Evolutionary conservation across 768 basidiomycete genomes (phyloP), one percentile per base, ranked within the genome.

Genomic region (Aureoboletus auriporus): DNA sequence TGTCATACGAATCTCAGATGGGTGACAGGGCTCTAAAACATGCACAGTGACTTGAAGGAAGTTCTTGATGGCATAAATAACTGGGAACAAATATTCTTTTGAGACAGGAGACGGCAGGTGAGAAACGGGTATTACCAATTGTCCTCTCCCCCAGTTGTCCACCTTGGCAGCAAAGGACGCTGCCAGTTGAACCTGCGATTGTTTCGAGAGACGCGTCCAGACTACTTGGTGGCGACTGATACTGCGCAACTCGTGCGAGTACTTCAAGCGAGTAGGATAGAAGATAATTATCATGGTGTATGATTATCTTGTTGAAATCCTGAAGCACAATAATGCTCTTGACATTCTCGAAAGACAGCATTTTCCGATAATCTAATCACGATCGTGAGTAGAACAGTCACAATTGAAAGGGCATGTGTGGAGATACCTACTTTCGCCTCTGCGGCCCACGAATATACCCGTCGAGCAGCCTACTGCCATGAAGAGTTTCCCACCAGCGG

Each of bases 261-360:
- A 82, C 62, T 49, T 89, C 86, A 8, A 91, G 72, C 1, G 86
- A 83, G 59, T 87, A 92, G 0, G 85, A 76, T 17, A 78, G 53
- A 4, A 93, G 66, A 1, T 74, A 71, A 9, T 65, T 68, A 44
- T 86, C 83, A 12, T 74, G 71, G 34, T 85, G 82, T 3, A 92
- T 71, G 34, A 92, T 63, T 47, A 93, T 75, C 56, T 80, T 84
- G 62, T 86, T 82, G 62, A 79, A 83, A 0, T 71, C 65, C 51
- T 77, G 78, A 14, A 91, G 64, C 0, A 80, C 80, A 7, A 79
- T 71, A 31, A 93, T 71, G 12, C 76, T 74, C 4, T 71, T 75
- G 16, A 80, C 74, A 42, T 75, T 76, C 8, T 70, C 59, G 49
- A 72, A 69, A 8, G 69, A 58, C n/a, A 92, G 63, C 13, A 84